A percentile compares a stretch with the other conserved stretches of the same genome.
Conservation (phyloP, 306 rosid species). For the Ochetophila trinervis region DNA sequence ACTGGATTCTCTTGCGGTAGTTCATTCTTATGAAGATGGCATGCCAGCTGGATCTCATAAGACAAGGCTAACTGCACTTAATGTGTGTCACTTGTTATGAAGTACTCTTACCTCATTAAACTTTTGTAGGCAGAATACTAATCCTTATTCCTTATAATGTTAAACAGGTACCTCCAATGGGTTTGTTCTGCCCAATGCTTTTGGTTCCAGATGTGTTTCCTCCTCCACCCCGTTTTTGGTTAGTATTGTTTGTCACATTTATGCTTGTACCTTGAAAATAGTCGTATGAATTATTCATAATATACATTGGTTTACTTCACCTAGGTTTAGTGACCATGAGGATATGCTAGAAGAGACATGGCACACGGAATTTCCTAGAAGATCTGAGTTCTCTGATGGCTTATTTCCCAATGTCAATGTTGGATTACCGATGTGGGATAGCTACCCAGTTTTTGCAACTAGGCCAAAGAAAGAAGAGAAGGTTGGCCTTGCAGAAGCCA, state of each 20-base stretch:
- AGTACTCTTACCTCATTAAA: conserved; percentile 21
- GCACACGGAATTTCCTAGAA: conserved; percentile 78
- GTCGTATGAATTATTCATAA: neutral
- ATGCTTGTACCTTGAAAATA: conserved; percentile 2
- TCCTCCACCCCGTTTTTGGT: conserved; percentile 94
- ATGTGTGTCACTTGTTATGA: conserved; percentile 41
- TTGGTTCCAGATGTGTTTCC: conserved; percentile 92
- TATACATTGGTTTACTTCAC: conserved; percentile 11
- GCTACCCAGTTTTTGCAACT: conserved; percentile 63
- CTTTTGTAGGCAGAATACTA: conserved; percentile 11
- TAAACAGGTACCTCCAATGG: conserved; percentile 91
- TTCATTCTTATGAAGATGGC: conserved; percentile 85
- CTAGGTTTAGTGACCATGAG: conserved; percentile 83
- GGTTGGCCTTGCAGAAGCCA: conserved; percentile 91
- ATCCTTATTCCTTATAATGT: conserved; percentile 9
- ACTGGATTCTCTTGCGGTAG: conserved; percentile 64
- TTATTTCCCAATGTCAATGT: conserved; percentile 60
- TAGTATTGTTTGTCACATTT: conserved; percentile 28
- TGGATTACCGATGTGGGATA: conserved; percentile 85
- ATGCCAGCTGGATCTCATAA: conserved; percentile 74
- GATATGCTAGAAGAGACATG: conserved; percentile 93
- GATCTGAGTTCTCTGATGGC: conserved; percentile 69
- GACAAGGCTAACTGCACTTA: conserved; percentile 80
- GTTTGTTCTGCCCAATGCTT: conserved; percentile 85
- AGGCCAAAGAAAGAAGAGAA: conserved; percentile 93